Base-by-base conservation (phyloP, 2,329 filamentous ascomycete species). In the Trichoderma sp. region DNA sequence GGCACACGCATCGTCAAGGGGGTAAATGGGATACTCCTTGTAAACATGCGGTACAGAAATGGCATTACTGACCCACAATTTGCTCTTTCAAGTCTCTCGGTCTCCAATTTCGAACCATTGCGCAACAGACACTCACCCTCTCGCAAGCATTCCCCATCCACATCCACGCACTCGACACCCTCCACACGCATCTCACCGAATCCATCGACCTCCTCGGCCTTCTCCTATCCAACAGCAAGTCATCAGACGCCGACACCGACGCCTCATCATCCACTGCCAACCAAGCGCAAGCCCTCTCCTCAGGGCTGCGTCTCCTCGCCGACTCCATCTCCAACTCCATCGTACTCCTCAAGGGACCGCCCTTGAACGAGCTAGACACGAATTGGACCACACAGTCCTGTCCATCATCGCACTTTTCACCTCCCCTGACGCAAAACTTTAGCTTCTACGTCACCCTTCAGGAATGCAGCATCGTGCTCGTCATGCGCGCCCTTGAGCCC, bases 1-100 rank as follows among this genome's bases (percentile, higher is more conserved):
- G 96, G 96, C 51, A 93, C 93, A n/a, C 90, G 92, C 66, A 92
- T 99, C 74, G 92, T 97, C 74, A 97, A 97, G 81, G 95, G 94
- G 75, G 93, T 95, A 85, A 76, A 91, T 86, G 6, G 5, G 34
- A 24, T 24, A 1, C 47, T 53, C 6, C 11, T 24, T 6, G 21
- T 9, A 12, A 14, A 21, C 3, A 24, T 51, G 47, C 14, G 47
- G n/a, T 11, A 24, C 18, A 5, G 18, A n/a, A 6, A 14, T 28
- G 24, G 24, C 15, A 24, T 34, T 28, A 12, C 65, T 68, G n/a
- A 68, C 36, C 15, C 26, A 7, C 7, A 26, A n/a, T 12, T 15
- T 14, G 18, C 11, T 2, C 30, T 24, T 32, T 21, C 14, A 76
- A 93, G 92, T 91, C 92, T 73, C 87, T 97, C 73, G 89, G 93